Base-by-base conservation (phyloP, 2,329 filamentous ascomycete species). In the Aureobasidium melanogenum region DNA sequence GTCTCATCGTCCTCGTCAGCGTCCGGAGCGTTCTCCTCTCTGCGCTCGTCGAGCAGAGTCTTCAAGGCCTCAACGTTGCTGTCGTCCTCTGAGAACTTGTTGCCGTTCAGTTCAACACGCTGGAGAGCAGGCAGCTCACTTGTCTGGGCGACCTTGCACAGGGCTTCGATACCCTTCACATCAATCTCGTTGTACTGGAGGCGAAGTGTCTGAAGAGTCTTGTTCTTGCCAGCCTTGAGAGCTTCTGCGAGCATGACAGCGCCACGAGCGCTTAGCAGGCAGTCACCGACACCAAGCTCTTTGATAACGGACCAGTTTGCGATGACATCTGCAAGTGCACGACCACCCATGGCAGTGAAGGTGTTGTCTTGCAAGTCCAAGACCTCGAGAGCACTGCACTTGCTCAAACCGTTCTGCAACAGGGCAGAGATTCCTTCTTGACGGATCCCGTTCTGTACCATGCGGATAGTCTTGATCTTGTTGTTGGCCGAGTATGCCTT, bases 351-450 rank as follows among this genome's bases (percentile, higher is more conserved):
- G 41, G 87, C 75, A 10, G 93, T 97, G 73, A 97, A 97, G 0
- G 94, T 97, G 77, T 99, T 99, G 77, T 99, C 94, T 75, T 99
- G 93, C 64, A 99, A 79, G 77, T 99, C 94, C 58, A 99, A 78
- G 15, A 91, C 83, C 71, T 87, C 80, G 60, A 99, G 81, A 47
- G 80, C 78, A 34, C 78, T 80, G 55, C 90, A 84, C 69, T 89
- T 82, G 65, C 81, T 84, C 58, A 99, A 80, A 64, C 94, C 94
- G 58, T 92, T 81, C 63, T 84, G 86, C 65, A 99, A 79, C 61
- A 99, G 80, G 66, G 88, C 83, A 51, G 86, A 86, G 70, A 97
- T 94, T 63, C 94, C 94, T 74, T 97, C 91, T 72, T 93, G 90
- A 46, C 94, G 84, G 68, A 99, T 99, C 57, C 94, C 94, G 73